These are phyloP conservation scores for Metschnikowia baotianmanensis DNA, from an alignment of 805 yeast species.

Conservation along the genomic window DNA sequence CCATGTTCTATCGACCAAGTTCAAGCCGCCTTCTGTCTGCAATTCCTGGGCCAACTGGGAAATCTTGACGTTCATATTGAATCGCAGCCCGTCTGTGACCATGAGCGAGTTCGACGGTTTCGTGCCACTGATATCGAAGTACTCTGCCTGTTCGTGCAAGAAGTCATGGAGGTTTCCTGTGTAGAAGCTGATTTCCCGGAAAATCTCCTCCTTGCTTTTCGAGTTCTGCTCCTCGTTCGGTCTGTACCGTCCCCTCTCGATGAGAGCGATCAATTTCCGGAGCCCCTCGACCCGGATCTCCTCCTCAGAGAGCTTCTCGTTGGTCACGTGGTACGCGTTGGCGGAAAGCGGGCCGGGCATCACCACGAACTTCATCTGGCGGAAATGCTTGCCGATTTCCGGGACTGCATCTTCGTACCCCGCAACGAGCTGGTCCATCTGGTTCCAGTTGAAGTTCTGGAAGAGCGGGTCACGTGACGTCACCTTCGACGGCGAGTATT, in stretches of 20 bases:
- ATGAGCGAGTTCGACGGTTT: constrained; percentile 30
- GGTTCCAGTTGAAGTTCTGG: constrained; percentile 78
- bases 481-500: constrained; percentile 55
- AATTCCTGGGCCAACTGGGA: constrained; percentile 59
- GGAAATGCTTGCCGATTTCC: constrained; percentile 50
- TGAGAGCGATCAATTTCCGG: constrained; percentile 58
- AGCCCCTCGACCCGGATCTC: constrained; percentile 93
- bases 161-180: constrained; percentile 80
- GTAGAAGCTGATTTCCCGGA: constrained; percentile 79
- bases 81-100: constrained; percentile 36
- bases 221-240: constrained; percentile 21
- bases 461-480: constrained; percentile 55
- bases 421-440: constrained; percentile 85
- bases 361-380: constrained; percentile 78
- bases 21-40: constrained; percentile 62
- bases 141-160: constrained; percentile 47
- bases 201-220: constrained; percentile 43
- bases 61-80: constrained; percentile 51
- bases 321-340: constrained; percentile 44
- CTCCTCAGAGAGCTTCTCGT: constrained; percentile 71
- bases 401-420: constrained; percentile 79
- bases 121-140: constrained; percentile 36
- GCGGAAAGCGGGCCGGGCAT: constrained; percentile 74
- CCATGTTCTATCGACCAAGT: constrained; percentile 81
- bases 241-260: constrained; percentile 56